A percentile compares a stretch with the other conserved stretches of the same genome.
Evolutionary conservation across 2,329 filamentous ascomycete species (phyloP).

Genomic region (Aspergillus calidoustus): DNA sequence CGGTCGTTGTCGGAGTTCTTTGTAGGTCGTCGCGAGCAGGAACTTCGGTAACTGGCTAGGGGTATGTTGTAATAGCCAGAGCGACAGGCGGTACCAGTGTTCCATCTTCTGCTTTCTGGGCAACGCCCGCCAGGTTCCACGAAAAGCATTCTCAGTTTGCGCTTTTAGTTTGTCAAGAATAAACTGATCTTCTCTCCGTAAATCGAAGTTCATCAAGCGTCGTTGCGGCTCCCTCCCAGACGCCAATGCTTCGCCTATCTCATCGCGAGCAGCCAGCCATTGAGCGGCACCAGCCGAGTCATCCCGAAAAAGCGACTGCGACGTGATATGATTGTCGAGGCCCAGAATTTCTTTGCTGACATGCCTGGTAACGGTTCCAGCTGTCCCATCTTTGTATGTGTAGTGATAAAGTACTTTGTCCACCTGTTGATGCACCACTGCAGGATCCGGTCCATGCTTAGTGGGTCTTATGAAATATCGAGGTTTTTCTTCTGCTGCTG

Average conservation of each 20-base stretch:
- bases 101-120: slow-evolving; percentile 25
- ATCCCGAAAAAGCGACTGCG: slow-evolving; percentile 27
- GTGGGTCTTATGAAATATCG: background rate
- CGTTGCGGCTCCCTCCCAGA: slow-evolving; percentile 12
- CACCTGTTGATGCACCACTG: background rate
- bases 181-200: slow-evolving; percentile 22
- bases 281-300: background rate
- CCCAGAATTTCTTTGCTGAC: slow-evolving; percentile 27
- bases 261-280: slow-evolving; percentile 32
- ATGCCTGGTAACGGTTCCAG: background rate
- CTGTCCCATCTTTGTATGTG: background rate
- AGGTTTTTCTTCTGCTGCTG: background rate
- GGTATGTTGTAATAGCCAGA: slow-evolving; percentile 51
- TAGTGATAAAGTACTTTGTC: background rate
- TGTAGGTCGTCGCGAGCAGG: slow-evolving; percentile 46
- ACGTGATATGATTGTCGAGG: slow-evolving; percentile 27
- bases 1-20: slow-evolving; percentile 38
- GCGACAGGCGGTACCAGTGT: slow-evolving; percentile 50
- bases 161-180: slow-evolving; percentile 30
- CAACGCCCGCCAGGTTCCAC: slow-evolving; percentile 33
- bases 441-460: background rate
- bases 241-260: slow-evolving; percentile 30
- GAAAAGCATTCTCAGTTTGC: slow-evolving; percentile 31
- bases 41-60: slow-evolving; percentile 46
- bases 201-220: slow-evolving; percentile 3